Percentiles rank a stretch among this genome's conserved stretches.
phyloP scores from a whole-genome alignment of 2,329 filamentous ascomycete genomes.

The Teratosphaeria epicoccoides region DNA sequence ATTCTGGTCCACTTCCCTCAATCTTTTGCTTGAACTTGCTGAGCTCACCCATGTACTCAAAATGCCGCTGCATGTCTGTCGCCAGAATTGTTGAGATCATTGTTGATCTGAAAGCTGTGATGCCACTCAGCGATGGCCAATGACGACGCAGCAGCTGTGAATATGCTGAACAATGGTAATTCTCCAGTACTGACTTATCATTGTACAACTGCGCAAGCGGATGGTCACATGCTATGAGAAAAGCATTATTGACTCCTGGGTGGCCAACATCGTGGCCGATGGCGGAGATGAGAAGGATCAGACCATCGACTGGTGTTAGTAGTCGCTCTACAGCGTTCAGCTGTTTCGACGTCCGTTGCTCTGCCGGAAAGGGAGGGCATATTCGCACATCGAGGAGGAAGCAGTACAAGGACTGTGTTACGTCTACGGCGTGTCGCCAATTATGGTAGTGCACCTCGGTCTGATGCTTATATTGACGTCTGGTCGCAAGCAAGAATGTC shows the following conservation, averaged over 20 bases:
- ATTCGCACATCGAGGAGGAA: slow-evolving; percentile 60
- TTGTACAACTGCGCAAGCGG: slow-evolving; percentile 93
- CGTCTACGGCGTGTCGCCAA: slow-evolving; percentile 93
- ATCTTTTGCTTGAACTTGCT: slow-evolving; percentile 71
- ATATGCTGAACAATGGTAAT: slow-evolving; percentile 94
- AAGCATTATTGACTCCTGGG: slow-evolving; percentile 95
- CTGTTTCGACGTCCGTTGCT: slow-evolving; percentile 22
- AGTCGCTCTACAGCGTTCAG: slow-evolving; percentile 58
- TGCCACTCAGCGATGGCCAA: slow-evolving; percentile 75
- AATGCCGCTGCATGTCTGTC: slow-evolving; percentile 95
- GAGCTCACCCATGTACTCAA: slow-evolving; percentile 88
- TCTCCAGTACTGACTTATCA: slow-evolving; percentile 90
- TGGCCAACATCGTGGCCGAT: slow-evolving; percentile 97
- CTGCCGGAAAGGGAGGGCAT: slow-evolving; percentile 56
- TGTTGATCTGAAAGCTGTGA: slow-evolving; percentile 68
- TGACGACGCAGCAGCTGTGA: slow-evolving; percentile 88
- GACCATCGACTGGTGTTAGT: slow-evolving; percentile 74
- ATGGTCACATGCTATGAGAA: slow-evolving; percentile 81
- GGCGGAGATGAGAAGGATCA: slow-evolving; percentile 86
- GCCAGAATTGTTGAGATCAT: slow-evolving; percentile 98
- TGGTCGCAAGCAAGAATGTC: slow-evolving; percentile 76
- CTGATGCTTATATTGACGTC: slow-evolving; percentile 78
- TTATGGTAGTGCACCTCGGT: slow-evolving; percentile 63
- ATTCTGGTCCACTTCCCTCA: slow-evolving; percentile 49
- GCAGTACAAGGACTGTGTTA: slow-evolving; percentile 84